Percentiles rank a stretch among this genome's conserved stretches.
These are phyloP conservation scores for Pichia cephalocereana DNA, from an alignment of 805 yeast genomes.

Conservation along the genomic window DNA sequence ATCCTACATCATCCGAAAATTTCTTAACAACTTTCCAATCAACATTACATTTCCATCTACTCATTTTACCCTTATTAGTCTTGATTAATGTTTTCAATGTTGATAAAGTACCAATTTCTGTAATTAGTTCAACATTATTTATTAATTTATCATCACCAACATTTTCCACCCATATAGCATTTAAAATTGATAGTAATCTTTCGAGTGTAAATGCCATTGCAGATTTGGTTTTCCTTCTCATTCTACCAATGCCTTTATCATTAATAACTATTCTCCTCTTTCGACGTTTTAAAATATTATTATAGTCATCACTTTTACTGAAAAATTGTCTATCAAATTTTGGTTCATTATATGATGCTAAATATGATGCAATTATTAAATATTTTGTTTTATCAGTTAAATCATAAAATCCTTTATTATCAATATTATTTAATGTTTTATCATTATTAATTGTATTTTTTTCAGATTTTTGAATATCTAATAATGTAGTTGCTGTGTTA, in stretches of 20 bases:
- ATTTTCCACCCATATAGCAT: constrained; percentile 46
- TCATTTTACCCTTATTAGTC: constrained; percentile 46
- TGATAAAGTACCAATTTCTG: constrained; percentile 30
- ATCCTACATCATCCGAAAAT: constrained; percentile 53
- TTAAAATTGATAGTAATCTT: constrained; percentile 68
- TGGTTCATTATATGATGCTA: constrained; percentile 71
- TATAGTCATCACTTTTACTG: constrained; percentile 48
- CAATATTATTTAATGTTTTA: constrained; percentile 1
- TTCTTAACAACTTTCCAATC: constrained; percentile 55
- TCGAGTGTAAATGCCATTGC: constrained; percentile 72
- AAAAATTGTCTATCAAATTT: constrained; percentile 61
- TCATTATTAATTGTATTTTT: neutral
- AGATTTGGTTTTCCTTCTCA: constrained; percentile 55
- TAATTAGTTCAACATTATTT: constrained; percentile 28
- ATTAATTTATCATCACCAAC: constrained; percentile 27
- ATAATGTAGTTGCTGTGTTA: constrained; percentile 7
- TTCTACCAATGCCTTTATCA: constrained; percentile 33
- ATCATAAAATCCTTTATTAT: constrained; percentile 27
- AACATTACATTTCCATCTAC: constrained; percentile 73
- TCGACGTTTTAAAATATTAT: constrained; percentile 31
- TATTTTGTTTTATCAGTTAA: constrained; percentile 57
- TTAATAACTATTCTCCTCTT: constrained; percentile 12
- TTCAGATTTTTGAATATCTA: constrained; percentile 1
- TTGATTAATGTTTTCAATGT: constrained; percentile 23
- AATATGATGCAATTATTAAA: constrained; percentile 69